phyloP scores from a whole-genome alignment of 2,329 filamentous ascomycete genomes.

The Erysiphe pulchra region DNA sequence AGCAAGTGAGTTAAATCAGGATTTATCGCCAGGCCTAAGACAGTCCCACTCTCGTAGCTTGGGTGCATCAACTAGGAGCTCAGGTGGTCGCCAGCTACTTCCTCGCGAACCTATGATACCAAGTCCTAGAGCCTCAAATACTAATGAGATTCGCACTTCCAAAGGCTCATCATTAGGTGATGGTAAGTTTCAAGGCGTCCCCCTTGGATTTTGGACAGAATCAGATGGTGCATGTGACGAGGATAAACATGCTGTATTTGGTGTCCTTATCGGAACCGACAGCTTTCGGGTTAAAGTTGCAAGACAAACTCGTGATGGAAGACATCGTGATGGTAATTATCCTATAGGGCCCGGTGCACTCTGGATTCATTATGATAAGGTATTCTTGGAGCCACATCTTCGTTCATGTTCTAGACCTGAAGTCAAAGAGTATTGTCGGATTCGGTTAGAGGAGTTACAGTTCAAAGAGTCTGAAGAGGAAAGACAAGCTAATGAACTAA shows the following conservation, averaged over 20 bases:
- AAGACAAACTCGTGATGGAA: constrained; percentile 32
- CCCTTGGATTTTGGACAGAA: constrained; percentile 32
- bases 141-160: constrained; percentile 6
- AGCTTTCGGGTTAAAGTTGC: constrained; percentile 39
- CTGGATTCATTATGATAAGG: constrained; percentile 37
- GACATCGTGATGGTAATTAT: constrained; percentile 31
- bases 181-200: constrained; percentile 8
- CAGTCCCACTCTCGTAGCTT: constrained; percentile 7
- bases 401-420: constrained; percentile 24
- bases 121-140: constrained; percentile 10
- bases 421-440: constrained; percentile 36
- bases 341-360: constrained; percentile 31
- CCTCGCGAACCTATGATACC: constrained; percentile 9
- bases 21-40: constrained; percentile 3
- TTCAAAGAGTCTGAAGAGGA: constrained; percentile 23
- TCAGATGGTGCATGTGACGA: constrained; percentile 21
- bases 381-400: constrained; percentile 30
- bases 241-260: constrained; percentile 35
- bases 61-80: constrained; percentile 2
- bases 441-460: constrained; percentile 32
- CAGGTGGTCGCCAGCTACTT: constrained; percentile 6
- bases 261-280: constrained; percentile 34
- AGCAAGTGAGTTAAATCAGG: constrained; percentile 5
- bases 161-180: constrained; percentile 7
- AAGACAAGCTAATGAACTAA: constrained; percentile 19